Base-by-base conservation (phyloP, 768 basidiomycete genomes). In the Terana coerulea region DNA sequence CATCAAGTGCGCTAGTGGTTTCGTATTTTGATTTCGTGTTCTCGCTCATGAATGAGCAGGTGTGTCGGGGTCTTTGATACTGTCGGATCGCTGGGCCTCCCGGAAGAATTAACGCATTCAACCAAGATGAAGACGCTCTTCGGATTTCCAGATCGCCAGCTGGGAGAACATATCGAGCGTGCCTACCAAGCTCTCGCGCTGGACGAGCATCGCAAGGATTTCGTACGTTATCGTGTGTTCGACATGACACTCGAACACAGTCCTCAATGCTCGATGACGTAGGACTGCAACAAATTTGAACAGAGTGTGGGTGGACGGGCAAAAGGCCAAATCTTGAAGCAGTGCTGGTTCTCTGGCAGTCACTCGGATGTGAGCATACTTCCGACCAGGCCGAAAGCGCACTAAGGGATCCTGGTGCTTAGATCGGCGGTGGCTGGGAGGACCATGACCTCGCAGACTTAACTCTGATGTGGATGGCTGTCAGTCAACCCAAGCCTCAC, bases 1-100 rank as follows among this genome's bases (percentile, higher is more conserved):
- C 3, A 64, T 89, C 55, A 86, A 86, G 86, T 88, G n/a, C 2
- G 25, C 10, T 6, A 46, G 12, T 39, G 50, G 14, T 43, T n/a
- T 10, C n/a, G 1, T n/a, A 29, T 14, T 7, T 15, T 7, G 9
- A 26, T 33, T 9, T 9, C 21, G 9, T 24, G 34, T 30, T 12
- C 31, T 34, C 7, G 22, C 14, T 36, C 14, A n/a, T 48, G 34
- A 1, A 10, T 84, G 81, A 64, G 84, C n/a, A n/a, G n/a, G n/a
- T 88, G 83, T 55, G 58, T 89, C 47, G 86, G 86, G 2, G 85
- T 89, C 17, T 89, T 83, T 59, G 87, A 89, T 59, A 89, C 87
- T 5, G 87, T 88, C 17, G 85, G 85, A 12, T 76, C 85, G 10
- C 63, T 86, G 25, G 86, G 86, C 9, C 65, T 89, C 14, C 87